Percentiles rank a stretch among this genome's conserved stretches.
Conservation (phyloP, 2,329 filamentous ascomycete genomes). For the Raffaelea albimanens region DNA sequence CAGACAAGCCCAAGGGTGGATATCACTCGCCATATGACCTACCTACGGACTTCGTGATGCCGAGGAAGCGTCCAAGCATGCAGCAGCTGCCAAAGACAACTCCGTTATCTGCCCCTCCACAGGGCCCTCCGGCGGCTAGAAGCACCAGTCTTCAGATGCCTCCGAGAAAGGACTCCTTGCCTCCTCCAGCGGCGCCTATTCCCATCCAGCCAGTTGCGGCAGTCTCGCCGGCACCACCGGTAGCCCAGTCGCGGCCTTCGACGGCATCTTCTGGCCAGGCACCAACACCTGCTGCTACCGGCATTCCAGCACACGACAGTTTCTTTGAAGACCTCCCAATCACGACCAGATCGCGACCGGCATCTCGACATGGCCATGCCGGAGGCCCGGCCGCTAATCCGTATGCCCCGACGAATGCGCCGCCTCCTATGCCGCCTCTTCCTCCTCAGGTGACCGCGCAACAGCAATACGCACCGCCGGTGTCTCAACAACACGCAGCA, state of each 20-base stretch:
- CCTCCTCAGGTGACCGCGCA: neutral
- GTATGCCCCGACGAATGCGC: slow-evolving; percentile 18
- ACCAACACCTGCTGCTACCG: slow-evolving; percentile 10
- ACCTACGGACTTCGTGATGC: slow-evolving; percentile 69
- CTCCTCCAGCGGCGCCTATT: slow-evolving; percentile 14
- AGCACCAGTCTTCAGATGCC: slow-evolving; percentile 48
- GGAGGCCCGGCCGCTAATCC: slow-evolving; percentile 26
- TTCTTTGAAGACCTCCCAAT: slow-evolving; percentile 76
- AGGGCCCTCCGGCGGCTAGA: slow-evolving; percentile 45
- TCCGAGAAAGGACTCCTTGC: slow-evolving; percentile 6
- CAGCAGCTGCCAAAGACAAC: slow-evolving; percentile 41
- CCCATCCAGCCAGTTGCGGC: slow-evolving; percentile 18
- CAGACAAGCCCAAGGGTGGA: slow-evolving; percentile 79
- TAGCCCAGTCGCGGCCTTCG: slow-evolving; percentile 13
- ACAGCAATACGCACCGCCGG: neutral
- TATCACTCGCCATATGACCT: slow-evolving; percentile 94
- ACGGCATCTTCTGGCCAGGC: slow-evolving; percentile 4
- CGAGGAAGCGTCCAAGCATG: slow-evolving; percentile 54
- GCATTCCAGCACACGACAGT: slow-evolving; percentile 31
- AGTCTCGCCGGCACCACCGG: slow-evolving; percentile 28
- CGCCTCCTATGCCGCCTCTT: neutral
- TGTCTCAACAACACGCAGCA: neutral
- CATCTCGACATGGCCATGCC: slow-evolving; percentile 39
- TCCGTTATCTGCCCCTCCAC: slow-evolving; percentile 19
- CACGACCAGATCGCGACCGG: slow-evolving; percentile 49